These are phyloP conservation scores for Arabidopsis arenosa DNA, from an alignment of 345 rosid genomes.

Conservation along the genomic window DNA sequence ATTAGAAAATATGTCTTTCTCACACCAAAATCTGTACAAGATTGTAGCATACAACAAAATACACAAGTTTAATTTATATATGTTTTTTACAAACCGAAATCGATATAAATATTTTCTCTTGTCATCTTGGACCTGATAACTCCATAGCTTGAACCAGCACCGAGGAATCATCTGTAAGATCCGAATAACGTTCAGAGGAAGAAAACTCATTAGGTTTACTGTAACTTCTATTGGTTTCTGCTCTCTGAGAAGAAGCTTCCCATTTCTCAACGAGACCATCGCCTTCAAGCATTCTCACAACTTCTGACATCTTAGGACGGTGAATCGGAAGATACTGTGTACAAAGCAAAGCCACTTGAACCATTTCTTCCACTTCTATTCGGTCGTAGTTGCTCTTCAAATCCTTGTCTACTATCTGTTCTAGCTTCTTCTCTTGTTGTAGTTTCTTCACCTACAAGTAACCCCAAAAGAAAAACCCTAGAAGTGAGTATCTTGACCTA, in stretches of 20 bases:
- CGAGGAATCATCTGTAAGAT: conserved; percentile 86
- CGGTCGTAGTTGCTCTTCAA: conserved; percentile 68
- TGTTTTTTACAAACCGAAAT: conserved; percentile 21
- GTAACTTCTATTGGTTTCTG: conserved; percentile 49
- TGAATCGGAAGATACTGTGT: conserved; percentile 81
- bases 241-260: conserved; percentile 95
- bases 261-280: conserved; percentile 96
- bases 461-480: background rate
- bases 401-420: conserved; percentile 86
- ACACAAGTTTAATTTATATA: conserved; percentile 12
- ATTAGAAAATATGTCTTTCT: background rate
- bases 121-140: conserved; percentile 94
- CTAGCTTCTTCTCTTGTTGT: conserved; percentile 89
- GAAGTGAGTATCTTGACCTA: conserved; percentile 18
- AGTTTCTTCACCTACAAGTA: conserved; percentile 76
- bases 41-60: background rate
- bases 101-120: background rate
- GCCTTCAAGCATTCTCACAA: conserved; percentile 94
- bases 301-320: conserved; percentile 96
- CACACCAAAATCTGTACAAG: conserved; percentile 25
- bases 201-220: conserved; percentile 72
- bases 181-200: conserved; percentile 78
- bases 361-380: conserved; percentile 84
- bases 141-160: conserved; percentile 87
- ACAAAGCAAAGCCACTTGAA: conserved; percentile 83